Percentiles rank a stretch among this genome's conserved stretches.
Conservation (phyloP, 192 early-diverging fungal genomes). For the Funneliformis geosporum region DNA sequence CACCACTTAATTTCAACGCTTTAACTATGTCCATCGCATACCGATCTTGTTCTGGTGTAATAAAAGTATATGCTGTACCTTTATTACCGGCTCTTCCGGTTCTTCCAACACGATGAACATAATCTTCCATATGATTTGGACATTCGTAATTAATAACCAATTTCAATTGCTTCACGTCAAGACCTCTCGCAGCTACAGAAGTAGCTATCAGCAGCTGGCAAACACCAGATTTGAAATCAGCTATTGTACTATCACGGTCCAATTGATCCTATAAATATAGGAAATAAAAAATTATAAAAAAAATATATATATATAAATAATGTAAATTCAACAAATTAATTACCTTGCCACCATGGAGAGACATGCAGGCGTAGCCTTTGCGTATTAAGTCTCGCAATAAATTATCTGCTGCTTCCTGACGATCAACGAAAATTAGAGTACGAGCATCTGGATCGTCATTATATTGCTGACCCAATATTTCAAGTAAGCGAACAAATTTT, state of each 20-base stretch:
- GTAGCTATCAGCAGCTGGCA: slow-evolving; percentile 94
- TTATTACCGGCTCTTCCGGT: slow-evolving; percentile 98
- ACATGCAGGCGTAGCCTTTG: slow-evolving; percentile 84
- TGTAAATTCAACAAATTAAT: slow-evolving; percentile 26
- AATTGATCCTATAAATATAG: slow-evolving; percentile 64
- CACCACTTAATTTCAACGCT: slow-evolving; percentile 79
- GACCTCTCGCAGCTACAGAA: slow-evolving; percentile 90
- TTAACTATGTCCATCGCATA: slow-evolving; percentile 92
- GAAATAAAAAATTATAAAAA: not conserved
- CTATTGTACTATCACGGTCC: slow-evolving; percentile 88
- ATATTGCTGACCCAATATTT: slow-evolving; percentile 84
- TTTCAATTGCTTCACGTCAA: slow-evolving; percentile 93
- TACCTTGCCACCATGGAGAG: slow-evolving; percentile 94
- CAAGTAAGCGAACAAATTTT: slow-evolving; percentile 85
- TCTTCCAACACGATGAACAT: slow-evolving; percentile 97
- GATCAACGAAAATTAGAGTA: slow-evolving; percentile 91
- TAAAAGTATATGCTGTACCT: slow-evolving; percentile 95
- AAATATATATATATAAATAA: not conserved
- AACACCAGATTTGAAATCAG: slow-evolving; percentile 91
- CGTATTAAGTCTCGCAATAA: slow-evolving; percentile 81
- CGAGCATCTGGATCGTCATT: slow-evolving; percentile 71
- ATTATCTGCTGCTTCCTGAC: slow-evolving; percentile 93
- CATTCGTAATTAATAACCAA: slow-evolving; percentile 96
- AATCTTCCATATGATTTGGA: slow-evolving; percentile 98
- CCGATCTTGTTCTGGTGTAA: slow-evolving; percentile 90